Evolutionary conservation across 2,329 filamentous ascomycete species (phyloP), one percentile per base, ranked within the genome.

Genomic region (Verticillium tricorpus): DNA sequence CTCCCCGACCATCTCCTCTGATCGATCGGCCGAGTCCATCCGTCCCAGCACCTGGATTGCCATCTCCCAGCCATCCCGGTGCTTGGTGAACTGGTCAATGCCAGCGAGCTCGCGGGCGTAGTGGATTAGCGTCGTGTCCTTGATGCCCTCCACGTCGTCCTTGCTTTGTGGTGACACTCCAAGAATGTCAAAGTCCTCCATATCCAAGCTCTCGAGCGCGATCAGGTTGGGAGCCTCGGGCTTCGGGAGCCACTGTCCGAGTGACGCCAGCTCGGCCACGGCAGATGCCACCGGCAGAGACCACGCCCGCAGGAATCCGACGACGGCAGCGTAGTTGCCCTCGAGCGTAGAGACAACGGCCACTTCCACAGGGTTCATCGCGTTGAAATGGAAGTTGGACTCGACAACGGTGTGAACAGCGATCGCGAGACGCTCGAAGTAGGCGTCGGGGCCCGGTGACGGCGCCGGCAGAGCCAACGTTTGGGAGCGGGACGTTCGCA

Each of bases 141-240:
- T 93, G 65, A 88, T 87, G 8, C 92, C 81, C 63, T 86, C 82
- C 57, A 82, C 71, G 66, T 88, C 84, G 60, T 87, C 82, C 11
- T 85, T 81, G 1, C 84, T 85, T 7, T 78, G 80, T 57, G 81
- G 79, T 25, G 79, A 85, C 81, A 92, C 77, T 17, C 86, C 93
- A 14, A 98, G 80, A 11, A 97, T 85, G 77, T 95, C 91, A 55
- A 97, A 78, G 70, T 97, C 93, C 65, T 93, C 89, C 75, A 91
- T 86, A 69, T 93, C 92, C 61, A 96, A 85, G 28, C 87, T 88
- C 39, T 86, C 83, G 67, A 90, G 82, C 7, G 77, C 78, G 40
- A 85, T 78, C 56, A 87, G 75, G 65, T 79, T 82, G 34, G 81
- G 78, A 7, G 82, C 76, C 60, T 83, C 79, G 34, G 83, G 80